These are phyloP conservation scores for Pluteus cervinus DNA, from an alignment of 768 basidiomycete genomes.

Conservation along the genomic window DNA sequence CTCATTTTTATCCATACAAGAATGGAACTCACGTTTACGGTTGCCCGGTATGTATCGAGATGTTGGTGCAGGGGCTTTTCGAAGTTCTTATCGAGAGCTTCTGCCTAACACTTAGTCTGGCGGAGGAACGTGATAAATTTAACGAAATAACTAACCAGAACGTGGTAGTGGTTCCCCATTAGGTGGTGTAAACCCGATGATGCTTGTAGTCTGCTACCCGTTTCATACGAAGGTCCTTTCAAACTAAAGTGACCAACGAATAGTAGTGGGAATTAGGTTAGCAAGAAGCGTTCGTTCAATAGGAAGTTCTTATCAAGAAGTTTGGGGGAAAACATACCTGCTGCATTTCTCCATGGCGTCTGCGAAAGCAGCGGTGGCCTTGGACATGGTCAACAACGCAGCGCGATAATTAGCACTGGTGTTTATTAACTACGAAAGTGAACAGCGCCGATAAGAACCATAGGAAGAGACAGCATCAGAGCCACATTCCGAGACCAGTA, in stretches of 20 bases:
- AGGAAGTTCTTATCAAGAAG: too few relatives aligned
- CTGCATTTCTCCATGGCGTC: slow-evolving; percentile 82
- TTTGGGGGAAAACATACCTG: slow-evolving; percentile 42
- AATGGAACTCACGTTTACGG: slow-evolving; percentile 53
- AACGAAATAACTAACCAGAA: slow-evolving; percentile 53
- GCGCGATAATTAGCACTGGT: slow-evolving; percentile 75
- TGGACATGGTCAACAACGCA: slow-evolving; percentile 75
- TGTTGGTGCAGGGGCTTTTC: slow-evolving; percentile 87
- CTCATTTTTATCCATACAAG: too few relatives aligned
- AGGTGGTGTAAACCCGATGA: slow-evolving; percentile 87
- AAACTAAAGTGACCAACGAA: slow-evolving; percentile 43
- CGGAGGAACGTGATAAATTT: slow-evolving; percentile 6
- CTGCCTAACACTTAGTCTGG: slow-evolving; percentile 44
- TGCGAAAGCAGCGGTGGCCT: slow-evolving; percentile 80
- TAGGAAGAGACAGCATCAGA: not conserved
- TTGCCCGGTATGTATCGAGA: slow-evolving; percentile 69
- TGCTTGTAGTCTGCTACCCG: slow-evolving; percentile 78
- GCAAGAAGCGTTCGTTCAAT: too few relatives aligned
- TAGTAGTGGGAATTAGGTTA: too few relatives aligned
- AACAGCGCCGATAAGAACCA: too few relatives aligned
- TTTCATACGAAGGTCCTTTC: slow-evolving; percentile 75
- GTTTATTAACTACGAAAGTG: slow-evolving; percentile 58
- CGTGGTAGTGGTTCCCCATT: slow-evolving; percentile 89
- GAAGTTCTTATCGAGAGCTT: slow-evolving; percentile 80
- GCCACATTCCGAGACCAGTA: not conserved